Evolutionary conservation across 2,329 filamentous ascomycete species (phyloP).

Genomic region (Monosporascus cannonballus): DNA sequence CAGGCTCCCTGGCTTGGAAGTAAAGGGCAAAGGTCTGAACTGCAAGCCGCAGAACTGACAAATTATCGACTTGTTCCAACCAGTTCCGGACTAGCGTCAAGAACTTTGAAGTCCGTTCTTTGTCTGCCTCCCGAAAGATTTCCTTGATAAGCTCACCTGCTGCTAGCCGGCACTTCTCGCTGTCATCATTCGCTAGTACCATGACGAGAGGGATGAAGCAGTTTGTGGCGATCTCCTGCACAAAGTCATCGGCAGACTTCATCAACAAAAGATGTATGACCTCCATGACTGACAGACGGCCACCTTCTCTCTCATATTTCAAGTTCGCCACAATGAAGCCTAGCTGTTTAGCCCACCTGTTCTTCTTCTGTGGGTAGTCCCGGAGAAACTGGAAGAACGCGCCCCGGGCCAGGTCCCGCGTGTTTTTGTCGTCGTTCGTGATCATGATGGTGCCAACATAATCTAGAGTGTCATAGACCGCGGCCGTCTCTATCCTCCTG

Average conservation of each 20-base stretch:
- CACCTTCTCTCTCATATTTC: constrained; percentile 82
- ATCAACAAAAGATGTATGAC: constrained; percentile 78
- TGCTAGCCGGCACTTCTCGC: constrained; percentile 75
- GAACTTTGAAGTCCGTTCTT: constrained; percentile 65
- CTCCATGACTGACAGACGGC: constrained; percentile 89
- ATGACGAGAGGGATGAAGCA: constrained; percentile 85
- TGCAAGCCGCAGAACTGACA: constrained; percentile 63
- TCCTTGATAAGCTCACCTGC: constrained; percentile 75
- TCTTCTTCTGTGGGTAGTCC: constrained; percentile 89
- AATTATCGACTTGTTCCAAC: constrained; percentile 69
- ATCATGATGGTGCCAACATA: constrained; percentile 90
- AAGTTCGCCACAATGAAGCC: constrained; percentile 86
- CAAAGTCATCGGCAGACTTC: constrained; percentile 75
- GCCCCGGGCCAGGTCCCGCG: constrained; percentile 79
- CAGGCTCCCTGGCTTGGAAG: constrained; percentile 61
- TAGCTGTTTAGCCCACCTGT: constrained; percentile 82
- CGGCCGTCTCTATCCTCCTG: constrained; percentile 76
- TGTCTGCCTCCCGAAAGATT: constrained; percentile 72
- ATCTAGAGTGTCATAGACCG: constrained; percentile 88
- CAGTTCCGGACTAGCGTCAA: constrained; percentile 66
- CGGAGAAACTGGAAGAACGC: constrained; percentile 92
- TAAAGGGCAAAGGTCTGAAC: constrained; percentile 80
- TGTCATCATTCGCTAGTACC: constrained; percentile 82
- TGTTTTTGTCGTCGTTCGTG: constrained; percentile 85
- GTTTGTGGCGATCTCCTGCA: constrained; percentile 73